Conservation (phyloP, 163 green algal genomes). For the Scenedesmus sp. region DNA sequence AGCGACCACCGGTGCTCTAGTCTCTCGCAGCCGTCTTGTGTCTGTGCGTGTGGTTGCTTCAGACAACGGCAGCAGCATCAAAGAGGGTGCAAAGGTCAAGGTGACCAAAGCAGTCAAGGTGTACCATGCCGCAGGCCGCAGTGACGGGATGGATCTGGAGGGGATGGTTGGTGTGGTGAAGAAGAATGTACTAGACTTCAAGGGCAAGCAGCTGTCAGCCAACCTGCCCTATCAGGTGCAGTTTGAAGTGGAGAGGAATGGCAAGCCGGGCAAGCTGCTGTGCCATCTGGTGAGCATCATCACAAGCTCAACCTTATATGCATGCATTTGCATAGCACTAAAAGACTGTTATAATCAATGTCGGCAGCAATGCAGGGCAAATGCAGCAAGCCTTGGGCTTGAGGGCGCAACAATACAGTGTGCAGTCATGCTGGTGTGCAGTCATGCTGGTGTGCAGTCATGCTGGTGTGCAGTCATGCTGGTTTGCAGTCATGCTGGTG, state of each 20-base stretch:
- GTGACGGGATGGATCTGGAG: constrained; percentile 73
- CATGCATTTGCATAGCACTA: neutral
- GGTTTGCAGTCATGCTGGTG: neutral
- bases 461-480: too few relatives aligned
- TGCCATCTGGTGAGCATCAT: constrained; percentile 36
- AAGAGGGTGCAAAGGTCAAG: constrained; percentile 66
- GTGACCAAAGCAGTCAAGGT: constrained; percentile 72
- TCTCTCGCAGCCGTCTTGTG: neutral
- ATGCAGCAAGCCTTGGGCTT: neutral
- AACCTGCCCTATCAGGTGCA: constrained; percentile 77
- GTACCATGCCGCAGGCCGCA: constrained; percentile 75
- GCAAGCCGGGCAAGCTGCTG: constrained; percentile 36
- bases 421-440: neutral
- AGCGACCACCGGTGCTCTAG: neutral
- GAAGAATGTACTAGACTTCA: constrained; percentile 70
- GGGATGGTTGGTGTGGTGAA: constrained; percentile 73
- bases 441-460: too few relatives aligned
- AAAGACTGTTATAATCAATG: too few relatives aligned
- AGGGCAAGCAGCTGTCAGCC: constrained; percentile 76
- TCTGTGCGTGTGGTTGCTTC: constrained; percentile 9
- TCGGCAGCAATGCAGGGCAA: neutral
- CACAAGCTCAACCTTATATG: neutral
- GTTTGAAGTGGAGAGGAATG: constrained; percentile 64
- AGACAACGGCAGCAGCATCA: constrained; percentile 36
- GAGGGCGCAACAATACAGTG: too few relatives aligned